Evolutionary conservation across 2,329 filamentous ascomycete genomes (phyloP).

Genomic region (Xylariaceae sp.): DNA sequence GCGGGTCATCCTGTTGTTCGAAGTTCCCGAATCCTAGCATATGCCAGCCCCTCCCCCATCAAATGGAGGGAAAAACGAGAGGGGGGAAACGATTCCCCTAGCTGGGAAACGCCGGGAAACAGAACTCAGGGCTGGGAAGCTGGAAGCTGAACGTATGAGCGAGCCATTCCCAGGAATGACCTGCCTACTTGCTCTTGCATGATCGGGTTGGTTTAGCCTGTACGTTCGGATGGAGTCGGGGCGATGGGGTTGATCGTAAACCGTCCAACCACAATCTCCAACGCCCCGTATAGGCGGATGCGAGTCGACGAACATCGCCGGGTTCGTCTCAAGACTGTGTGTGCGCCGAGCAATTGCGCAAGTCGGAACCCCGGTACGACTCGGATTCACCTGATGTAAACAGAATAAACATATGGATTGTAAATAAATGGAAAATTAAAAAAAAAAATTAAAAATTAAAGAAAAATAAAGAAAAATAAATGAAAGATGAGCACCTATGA

Average conservation of each 20-base stretch:
- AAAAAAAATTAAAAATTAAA: too few relatives aligned
- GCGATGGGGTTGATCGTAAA: slow-evolving; percentile 34
- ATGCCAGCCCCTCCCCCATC: not conserved
- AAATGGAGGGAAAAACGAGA: not conserved
- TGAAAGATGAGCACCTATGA: not conserved
- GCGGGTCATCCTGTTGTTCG: slow-evolving; percentile 11
- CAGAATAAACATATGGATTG: too few relatives aligned
- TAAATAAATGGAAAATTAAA: not conserved
- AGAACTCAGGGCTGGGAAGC: slow-evolving; percentile 6
- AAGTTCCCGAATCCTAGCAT: slow-evolving; percentile 11
- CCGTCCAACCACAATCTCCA: slow-evolving; percentile 36
- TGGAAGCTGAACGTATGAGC: not conserved
- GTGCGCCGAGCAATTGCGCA: slow-evolving; percentile 6
- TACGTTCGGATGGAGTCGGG: slow-evolving; percentile 19
- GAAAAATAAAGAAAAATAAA: too few relatives aligned
- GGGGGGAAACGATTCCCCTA: not conserved
- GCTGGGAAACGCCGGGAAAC: not conserved
- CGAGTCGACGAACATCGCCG: slow-evolving; percentile 4
- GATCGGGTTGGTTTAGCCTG: slow-evolving; percentile 19
- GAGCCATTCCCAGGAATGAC: not conserved
- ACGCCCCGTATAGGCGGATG: slow-evolving; percentile 11
- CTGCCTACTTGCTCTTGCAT: slow-evolving; percentile 10
- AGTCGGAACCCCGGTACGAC: slow-evolving; percentile 8
- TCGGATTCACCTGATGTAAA: not conserved
- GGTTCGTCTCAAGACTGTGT: not conserved